These are phyloP conservation scores for Aspergillus asperescens DNA, from an alignment of 495 filamentous ascomycete genomes.

Conservation along the genomic window DNA sequence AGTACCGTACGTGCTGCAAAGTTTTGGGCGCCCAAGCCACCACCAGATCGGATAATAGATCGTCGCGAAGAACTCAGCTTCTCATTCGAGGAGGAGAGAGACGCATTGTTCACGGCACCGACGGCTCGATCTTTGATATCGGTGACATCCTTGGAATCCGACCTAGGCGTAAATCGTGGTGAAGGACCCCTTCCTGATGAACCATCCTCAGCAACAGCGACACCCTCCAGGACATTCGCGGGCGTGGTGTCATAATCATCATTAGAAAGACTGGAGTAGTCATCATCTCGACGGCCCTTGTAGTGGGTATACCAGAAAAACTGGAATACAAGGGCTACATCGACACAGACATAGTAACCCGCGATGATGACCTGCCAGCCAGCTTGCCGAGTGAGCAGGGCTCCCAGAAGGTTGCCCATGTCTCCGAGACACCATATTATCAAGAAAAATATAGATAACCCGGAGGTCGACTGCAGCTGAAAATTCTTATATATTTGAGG, in stretches of 20 bases:
- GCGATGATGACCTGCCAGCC: constrained; percentile 66
- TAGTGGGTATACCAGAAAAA: constrained; percentile 64
- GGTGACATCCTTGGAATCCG: constrained; percentile 29
- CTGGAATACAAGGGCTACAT: constrained; percentile 56
- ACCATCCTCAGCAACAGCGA: constrained; percentile 24
- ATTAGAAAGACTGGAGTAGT: constrained; percentile 21
- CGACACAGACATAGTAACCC: constrained; percentile 63
- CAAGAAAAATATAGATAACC: constrained; percentile 63
- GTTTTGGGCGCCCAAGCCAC: constrained; percentile 28
- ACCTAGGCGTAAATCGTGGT: constrained; percentile 17
- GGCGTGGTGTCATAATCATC: constrained; percentile 20
- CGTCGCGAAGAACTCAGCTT: constrained; percentile 33
- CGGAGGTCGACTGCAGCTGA: constrained; percentile 58
- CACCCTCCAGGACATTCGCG: constrained; percentile 28
- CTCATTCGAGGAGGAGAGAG: constrained; percentile 38
- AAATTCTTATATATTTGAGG: constrained; percentile 73
- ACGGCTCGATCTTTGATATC: constrained; percentile 24
- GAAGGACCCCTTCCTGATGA: constrained; percentile 6
- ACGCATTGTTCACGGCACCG: constrained; percentile 19
- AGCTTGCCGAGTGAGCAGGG: constrained; percentile 61
- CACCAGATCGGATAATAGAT: constrained; percentile 21
- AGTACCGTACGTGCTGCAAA: constrained; percentile 42
- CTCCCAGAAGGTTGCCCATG: constrained; percentile 61
- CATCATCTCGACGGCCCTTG: constrained; percentile 33
- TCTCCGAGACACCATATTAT: constrained; percentile 67